phyloP scores from a whole-genome alignment of 495 filamentous ascomycete species.

The Massariosphaeria phaeospora region DNA sequence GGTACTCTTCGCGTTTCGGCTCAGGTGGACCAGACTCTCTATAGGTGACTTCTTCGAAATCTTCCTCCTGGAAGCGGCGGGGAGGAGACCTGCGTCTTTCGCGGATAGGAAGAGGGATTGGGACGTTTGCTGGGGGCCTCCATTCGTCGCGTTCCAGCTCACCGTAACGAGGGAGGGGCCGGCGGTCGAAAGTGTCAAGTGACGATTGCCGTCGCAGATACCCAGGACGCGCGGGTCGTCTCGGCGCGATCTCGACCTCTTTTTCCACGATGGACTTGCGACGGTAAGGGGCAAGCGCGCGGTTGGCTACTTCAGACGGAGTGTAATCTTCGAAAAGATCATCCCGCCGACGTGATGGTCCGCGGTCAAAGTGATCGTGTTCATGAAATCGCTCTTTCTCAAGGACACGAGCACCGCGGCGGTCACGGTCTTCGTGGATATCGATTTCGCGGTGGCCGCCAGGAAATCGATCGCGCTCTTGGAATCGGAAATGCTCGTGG shows the following conservation, averaged over 20 bases:
- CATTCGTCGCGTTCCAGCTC: conserved; percentile 46
- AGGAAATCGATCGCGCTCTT: conserved; percentile 38
- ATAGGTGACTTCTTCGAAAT: conserved; percentile 43
- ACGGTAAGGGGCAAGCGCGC: conserved; percentile 41
- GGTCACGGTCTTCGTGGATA: conserved; percentile 36
- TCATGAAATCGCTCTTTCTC: conserved; percentile 50
- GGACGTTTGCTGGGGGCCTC: conserved; percentile 48
- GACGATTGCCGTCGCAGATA: conserved; percentile 62
- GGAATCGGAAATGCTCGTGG: conserved; percentile 33
- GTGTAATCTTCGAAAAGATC: conserved; percentile 39
- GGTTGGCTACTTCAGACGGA: conserved; percentile 37
- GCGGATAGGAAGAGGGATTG: conserved; percentile 51
- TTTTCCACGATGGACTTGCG: conserved; percentile 38
- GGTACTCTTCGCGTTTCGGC: conserved; percentile 33
- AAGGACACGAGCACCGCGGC: conserved; percentile 44
- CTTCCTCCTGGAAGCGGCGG: conserved; percentile 33
- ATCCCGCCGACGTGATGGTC: conserved; percentile 43
- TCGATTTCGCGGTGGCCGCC: conserved; percentile 35
- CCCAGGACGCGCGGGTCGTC: conserved; percentile 50
- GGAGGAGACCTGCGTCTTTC: conserved; percentile 29
- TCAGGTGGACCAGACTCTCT: conserved; percentile 32
- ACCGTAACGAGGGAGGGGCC: conserved; percentile 48
- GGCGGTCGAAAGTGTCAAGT: conserved; percentile 67
- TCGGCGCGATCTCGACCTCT: conserved; percentile 45
- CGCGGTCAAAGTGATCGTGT: conserved; percentile 52